These are phyloP conservation scores for Alternaria sp. DNA, from an alignment of 2,329 filamentous ascomycete species.

Conservation along the genomic window DNA sequence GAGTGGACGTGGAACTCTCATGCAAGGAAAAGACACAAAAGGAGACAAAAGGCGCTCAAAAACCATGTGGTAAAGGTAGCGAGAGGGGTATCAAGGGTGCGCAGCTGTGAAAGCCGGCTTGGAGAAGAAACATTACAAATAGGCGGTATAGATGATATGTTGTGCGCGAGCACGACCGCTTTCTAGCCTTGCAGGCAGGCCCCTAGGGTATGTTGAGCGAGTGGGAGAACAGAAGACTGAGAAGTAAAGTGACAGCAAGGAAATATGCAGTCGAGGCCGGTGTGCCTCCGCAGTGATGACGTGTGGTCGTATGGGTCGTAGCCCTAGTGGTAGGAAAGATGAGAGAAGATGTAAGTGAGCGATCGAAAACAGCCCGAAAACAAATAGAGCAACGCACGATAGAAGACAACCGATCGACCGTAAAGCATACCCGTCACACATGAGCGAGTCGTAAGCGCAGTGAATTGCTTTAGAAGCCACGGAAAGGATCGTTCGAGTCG, in stretches of 20 bases:
- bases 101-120: constrained; percentile 10
- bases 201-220: constrained; percentile 15
- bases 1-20: constrained; percentile 53
- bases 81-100: constrained; percentile 26
- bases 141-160: constrained; percentile 15
- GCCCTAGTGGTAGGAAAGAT: constrained; percentile 7
- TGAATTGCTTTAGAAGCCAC: constrained; percentile 41
- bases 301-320: constrained; percentile 11
- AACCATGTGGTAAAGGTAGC: constrained; percentile 5
- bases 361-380: constrained; percentile 5
- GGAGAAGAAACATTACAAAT: constrained; percentile 23
- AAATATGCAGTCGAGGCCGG: constrained; percentile 2
- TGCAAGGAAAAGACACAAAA: constrained; percentile 39
- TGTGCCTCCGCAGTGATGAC: constrained; percentile 9
- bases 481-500: constrained; percentile 48
- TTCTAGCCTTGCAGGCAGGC: constrained; percentile 22
- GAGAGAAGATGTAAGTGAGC: background rate
- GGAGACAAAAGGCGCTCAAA: constrained; percentile 7
- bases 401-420: constrained; percentile 13
- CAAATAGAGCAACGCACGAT: constrained; percentile 10
- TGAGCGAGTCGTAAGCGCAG: constrained; percentile 17
- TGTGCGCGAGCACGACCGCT: constrained; percentile 26
- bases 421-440: constrained; percentile 21
- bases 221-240: constrained; percentile 1
- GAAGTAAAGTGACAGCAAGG: constrained; percentile 3